Conservation (phyloP, 257 asterid genomes). For the Anisodus acutangulus region DNA sequence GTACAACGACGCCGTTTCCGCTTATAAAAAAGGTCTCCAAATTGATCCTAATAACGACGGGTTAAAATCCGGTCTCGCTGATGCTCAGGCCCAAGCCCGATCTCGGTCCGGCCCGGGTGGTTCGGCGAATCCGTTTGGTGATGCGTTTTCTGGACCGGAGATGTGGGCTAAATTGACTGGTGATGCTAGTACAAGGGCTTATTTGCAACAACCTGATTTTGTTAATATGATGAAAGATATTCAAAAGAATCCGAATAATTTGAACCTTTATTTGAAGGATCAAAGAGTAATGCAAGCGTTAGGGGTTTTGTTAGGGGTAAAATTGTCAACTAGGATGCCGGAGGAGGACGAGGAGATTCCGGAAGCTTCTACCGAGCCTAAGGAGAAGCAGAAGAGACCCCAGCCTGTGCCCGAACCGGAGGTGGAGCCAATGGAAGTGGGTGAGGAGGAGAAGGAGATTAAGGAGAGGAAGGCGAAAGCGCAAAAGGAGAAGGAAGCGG, state of each 20-base stretch:
- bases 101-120: slow-evolving; percentile 30
- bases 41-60: slow-evolving; percentile 84
- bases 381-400: slow-evolving; percentile 44
- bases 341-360: slow-evolving; percentile 60
- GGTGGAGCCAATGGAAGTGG: slow-evolving; percentile 56
- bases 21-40: slow-evolving; percentile 78
- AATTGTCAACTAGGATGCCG: slow-evolving; percentile 56
- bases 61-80: slow-evolving; percentile 78
- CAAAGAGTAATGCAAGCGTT: slow-evolving; percentile 87
- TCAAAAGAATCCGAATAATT: slow-evolving; percentile 68
- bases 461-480: slow-evolving; percentile 63
- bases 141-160: slow-evolving; percentile 47
- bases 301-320: slow-evolving; percentile 73
- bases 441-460: slow-evolving; percentile 59
- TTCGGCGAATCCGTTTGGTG: slow-evolving; percentile 65
- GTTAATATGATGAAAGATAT: slow-evolving; percentile 83
- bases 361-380: slow-evolving; percentile 37
- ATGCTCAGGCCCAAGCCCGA: slow-evolving; percentile 49
- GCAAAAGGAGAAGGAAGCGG: slow-evolving; percentile 82
- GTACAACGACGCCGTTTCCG: slow-evolving; percentile 61
- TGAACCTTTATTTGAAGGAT: slow-evolving; percentile 75
- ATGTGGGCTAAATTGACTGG: slow-evolving; percentile 69
- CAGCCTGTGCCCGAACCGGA: slow-evolving; percentile 43
- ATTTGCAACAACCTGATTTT: slow-evolving; percentile 77
- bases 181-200: slow-evolving; percentile 67